Evolutionary conservation across 179 eudicot species (phyloP).

Genomic region (Dionaea muscipula): DNA sequence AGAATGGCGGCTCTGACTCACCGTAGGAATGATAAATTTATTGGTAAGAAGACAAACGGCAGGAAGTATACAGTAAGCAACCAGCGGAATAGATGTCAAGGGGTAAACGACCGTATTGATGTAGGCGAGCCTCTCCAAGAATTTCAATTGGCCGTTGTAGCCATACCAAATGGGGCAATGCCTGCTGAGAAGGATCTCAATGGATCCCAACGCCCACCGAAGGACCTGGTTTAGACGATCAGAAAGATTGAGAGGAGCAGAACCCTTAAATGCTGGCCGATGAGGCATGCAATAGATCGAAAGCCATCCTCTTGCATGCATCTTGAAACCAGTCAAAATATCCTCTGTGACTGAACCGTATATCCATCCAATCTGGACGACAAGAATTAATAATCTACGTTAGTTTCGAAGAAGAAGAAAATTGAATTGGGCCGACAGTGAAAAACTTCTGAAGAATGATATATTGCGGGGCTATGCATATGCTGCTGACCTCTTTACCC

Average conservation of each 20-base stretch:
- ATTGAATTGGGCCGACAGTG: not conserved
- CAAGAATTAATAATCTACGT: slow-evolving; percentile 1
- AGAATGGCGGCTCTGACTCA: slow-evolving; percentile 4
- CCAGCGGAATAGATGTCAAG: slow-evolving; percentile 62
- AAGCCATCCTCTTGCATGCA: slow-evolving; percentile 87
- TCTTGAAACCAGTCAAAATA: slow-evolving; percentile 82
- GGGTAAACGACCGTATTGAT: slow-evolving; percentile 84
- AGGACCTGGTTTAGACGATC: slow-evolving; percentile 90
- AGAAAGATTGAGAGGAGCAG: slow-evolving; percentile 92
- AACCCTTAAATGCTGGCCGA: slow-evolving; percentile 84
- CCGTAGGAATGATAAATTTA: slow-evolving; percentile 72
- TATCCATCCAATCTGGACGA: slow-evolving; percentile 78
- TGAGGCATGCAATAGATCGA: slow-evolving; percentile 86
- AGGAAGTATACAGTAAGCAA: slow-evolving; percentile 75
- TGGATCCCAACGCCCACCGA: slow-evolving; percentile 85
- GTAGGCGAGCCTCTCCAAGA: slow-evolving; percentile 76
- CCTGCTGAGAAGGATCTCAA: slow-evolving; percentile 74
- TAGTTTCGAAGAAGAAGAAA: not conserved
- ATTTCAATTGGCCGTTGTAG: slow-evolving; percentile 52
- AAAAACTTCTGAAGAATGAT: not conserved
- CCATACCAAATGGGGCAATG: slow-evolving; percentile 97
- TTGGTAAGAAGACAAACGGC: slow-evolving; percentile 71
- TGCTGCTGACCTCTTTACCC: slow-evolving; percentile 81
- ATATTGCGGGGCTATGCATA: not conserved
- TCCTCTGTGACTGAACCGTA: slow-evolving; percentile 92